A percentile compares a stretch with the other conserved stretches of the same genome.
Conservation (phyloP, 257 asterid genomes). For the Galeopsis tetrahit region DNA sequence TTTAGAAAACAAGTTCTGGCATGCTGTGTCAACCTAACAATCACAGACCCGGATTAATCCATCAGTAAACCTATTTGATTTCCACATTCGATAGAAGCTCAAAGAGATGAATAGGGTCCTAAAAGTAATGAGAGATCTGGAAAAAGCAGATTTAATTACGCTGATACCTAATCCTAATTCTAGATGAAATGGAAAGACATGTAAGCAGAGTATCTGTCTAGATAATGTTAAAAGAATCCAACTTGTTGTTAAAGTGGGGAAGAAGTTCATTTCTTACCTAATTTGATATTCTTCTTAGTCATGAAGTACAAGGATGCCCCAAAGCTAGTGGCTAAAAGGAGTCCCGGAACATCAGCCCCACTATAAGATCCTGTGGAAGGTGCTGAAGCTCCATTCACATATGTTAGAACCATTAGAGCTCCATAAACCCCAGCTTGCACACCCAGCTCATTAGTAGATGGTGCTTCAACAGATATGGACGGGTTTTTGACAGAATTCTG, state of each 20-base stretch:
- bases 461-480: constrained; percentile 72
- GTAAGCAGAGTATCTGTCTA: not conserved
- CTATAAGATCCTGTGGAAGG: constrained; percentile 59
- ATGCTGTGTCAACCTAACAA: constrained; percentile 20
- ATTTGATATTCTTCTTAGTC: constrained; percentile 88
- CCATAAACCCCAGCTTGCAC: constrained; percentile 97
- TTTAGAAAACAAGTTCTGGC: constrained; percentile 11
- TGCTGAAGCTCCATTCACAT: constrained; percentile 80
- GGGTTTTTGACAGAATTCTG: constrained; percentile 60
- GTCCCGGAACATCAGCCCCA: constrained; percentile 91
- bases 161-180: not conserved
- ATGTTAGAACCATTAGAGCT: constrained; percentile 86
- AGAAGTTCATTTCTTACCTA: constrained; percentile 57
- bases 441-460: constrained; percentile 82
- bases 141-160: no score
- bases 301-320: constrained; percentile 96
- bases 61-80: not conserved
- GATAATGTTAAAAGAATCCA: not conserved
- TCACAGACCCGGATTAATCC: not conserved
- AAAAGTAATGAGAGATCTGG: not conserved
- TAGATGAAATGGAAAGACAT: not conserved
- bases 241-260: no score
- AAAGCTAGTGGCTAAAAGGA: constrained; percentile 87
- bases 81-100: not conserved
- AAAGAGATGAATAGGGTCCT: not conserved